Evolutionary conservation across 169 alveolate genomes (phyloP), one percentile per base, ranked within the genome.

Genomic region (Babesia divergens): DNA sequence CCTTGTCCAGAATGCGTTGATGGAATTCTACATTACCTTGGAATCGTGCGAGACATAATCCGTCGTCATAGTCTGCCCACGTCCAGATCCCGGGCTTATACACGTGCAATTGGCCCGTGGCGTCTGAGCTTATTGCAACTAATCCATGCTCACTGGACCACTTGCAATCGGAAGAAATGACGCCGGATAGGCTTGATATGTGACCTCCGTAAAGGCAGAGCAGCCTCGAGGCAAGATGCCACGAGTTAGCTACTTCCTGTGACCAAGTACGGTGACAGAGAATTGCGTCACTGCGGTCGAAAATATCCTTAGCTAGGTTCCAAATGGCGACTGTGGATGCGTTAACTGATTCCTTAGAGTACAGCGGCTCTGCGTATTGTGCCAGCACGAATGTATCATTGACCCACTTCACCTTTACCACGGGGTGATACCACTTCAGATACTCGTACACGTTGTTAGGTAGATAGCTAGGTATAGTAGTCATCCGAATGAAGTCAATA

Each of bases 51-150:
- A 70, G 37, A 43, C 83, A 66, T 29, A 79, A 29, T 47, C 52
- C 72, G 35, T 79, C 87, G 54, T 79, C 87, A 28, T 53, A 68
- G 47, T 52, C 82, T 16, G 74, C 59, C 87, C 87, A 79, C 20
- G 83, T 58, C 87, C 87, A 79, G 0, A 79, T 46, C 16, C 87
- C 87, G 26, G 87, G 87, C 65, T 69, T 69, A 54, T 68, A 66
- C 37, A 62, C 43, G 52, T 79, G 87, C 49, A 79, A 9, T 47
- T 79, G 82, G 3, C 87, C 82, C 9, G 77, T 68, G 34, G 65
- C 34, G 43, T 79, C 87, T 22, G 87, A 38, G 18, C 81, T 64
- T 2, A 68, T 60, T 18, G 77, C 82, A 40, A 79, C 31, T 16
- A 79, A 11, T 20, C 87, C 87, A 29, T 59, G 65, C 31, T 79